Conservation (phyloP, 768 basidiomycete species). For the Tylopilus rubrobrunneus region DNA sequence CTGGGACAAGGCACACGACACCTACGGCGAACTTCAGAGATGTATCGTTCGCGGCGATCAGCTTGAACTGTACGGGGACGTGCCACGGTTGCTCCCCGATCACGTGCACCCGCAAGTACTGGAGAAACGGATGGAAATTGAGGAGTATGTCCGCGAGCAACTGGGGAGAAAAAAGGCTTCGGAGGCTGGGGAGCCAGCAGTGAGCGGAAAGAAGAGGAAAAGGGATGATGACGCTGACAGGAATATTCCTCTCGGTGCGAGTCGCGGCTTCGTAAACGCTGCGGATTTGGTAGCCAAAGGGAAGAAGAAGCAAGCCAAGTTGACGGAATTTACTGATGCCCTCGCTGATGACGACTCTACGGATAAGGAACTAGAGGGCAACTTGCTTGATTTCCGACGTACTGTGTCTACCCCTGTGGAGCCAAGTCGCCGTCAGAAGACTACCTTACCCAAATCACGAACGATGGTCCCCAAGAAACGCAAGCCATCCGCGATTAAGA, state of each 20-base stretch:
- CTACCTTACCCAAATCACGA: slow-evolving; percentile 41
- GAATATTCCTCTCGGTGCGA: slow-evolving; percentile 74
- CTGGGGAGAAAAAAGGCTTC: slow-evolving; percentile 32
- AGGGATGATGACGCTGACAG: slow-evolving; percentile 61
- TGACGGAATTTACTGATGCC: slow-evolving; percentile 44
- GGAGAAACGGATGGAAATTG: slow-evolving; percentile 81
- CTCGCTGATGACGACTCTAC: slow-evolving; percentile 63
- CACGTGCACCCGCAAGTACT: slow-evolving; percentile 72
- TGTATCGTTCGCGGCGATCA: slow-evolving; percentile 81
- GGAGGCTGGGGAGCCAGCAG: slow-evolving; percentile 28
- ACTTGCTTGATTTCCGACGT: slow-evolving; percentile 45
- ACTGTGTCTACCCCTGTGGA: slow-evolving; percentile 46
- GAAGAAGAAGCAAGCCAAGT: slow-evolving; percentile 39
- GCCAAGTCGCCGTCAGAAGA: slow-evolving; percentile 33
- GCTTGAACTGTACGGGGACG: slow-evolving; percentile 91
- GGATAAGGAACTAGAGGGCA: slow-evolving; percentile 64
- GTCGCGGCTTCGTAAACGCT: slow-evolving; percentile 67
- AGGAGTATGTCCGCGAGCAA: slow-evolving; percentile 59
- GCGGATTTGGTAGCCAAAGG: slow-evolving; percentile 56
- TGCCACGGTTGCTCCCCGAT: slow-evolving; percentile 78
- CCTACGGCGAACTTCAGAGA: slow-evolving; percentile 85
- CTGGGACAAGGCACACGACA: slow-evolving; percentile 81
- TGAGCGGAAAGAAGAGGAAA: slow-evolving; percentile 57
- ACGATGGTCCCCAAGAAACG: slow-evolving; percentile 35
- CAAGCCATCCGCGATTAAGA: slow-evolving; percentile 19